These are phyloP conservation scores for Podospora appendiculata DNA, from an alignment of 495 filamentous ascomycete genomes.

Conservation along the genomic window DNA sequence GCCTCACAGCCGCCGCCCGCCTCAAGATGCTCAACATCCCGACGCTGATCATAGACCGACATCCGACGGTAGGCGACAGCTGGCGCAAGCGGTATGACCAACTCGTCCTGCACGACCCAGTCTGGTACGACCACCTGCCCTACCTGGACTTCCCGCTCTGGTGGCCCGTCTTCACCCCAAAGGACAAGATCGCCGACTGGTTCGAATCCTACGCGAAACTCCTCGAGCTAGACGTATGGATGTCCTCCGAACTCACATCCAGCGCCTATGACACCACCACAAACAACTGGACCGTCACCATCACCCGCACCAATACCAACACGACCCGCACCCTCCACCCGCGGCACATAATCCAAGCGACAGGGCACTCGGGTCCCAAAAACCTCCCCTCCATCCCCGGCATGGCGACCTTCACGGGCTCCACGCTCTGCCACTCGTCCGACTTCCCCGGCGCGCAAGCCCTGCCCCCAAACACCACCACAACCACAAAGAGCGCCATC, in stretches of 20 bases:
- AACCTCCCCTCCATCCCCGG: conserved; percentile 58
- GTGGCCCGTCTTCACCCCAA: conserved; percentile 70
- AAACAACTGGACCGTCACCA: conserved; percentile 52
- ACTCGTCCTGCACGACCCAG: conserved; percentile 66
- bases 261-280: conserved; percentile 46
- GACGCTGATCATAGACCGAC: conserved; percentile 58
- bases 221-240: conserved; percentile 78
- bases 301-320: conserved; percentile 42
- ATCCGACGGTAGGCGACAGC: conserved; percentile 62
- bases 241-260: conserved; percentile 40
- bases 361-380: conserved; percentile 66
- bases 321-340: conserved; percentile 55
- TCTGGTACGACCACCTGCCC: conserved; percentile 71
- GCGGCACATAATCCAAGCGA: conserved; percentile 61
- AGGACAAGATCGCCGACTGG: conserved; percentile 76
- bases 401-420: conserved; percentile 51
- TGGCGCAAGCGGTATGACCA: conserved; percentile 64
- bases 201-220: conserved; percentile 64
- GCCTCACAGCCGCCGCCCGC: conserved; percentile 58
- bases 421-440: conserved; percentile 59
- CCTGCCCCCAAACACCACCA: conserved; percentile 4
- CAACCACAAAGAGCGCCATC: conserved; percentile 59
- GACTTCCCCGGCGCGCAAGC: conserved; percentile 54
- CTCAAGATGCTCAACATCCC: conserved; percentile 64
- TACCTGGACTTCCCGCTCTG: conserved; percentile 60